These are phyloP conservation scores for Cardiospermum halicacabum DNA, from an alignment of 345 rosid genomes.

Conservation along the genomic window DNA sequence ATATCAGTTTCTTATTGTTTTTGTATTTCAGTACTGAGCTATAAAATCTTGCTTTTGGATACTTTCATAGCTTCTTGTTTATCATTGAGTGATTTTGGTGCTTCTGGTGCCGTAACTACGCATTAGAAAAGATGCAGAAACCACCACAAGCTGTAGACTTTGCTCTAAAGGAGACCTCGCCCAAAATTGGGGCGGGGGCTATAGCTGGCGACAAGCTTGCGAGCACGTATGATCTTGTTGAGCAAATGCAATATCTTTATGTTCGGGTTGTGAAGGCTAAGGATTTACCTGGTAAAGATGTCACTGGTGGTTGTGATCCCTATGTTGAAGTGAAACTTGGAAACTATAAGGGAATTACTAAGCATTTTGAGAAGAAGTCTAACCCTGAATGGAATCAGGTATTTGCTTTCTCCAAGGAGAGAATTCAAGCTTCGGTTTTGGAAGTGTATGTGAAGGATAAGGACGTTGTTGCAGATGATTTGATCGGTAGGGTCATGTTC, in stretches of 20 bases:
- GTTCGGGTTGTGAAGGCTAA: constrained; percentile 88
- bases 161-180: constrained; percentile 88
- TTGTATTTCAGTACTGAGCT: background rate
- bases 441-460: constrained; percentile 86
- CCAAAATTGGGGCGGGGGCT: constrained; percentile 82
- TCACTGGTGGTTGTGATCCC: constrained; percentile 83
- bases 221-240: constrained; percentile 91
- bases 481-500: constrained; percentile 65
- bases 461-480: constrained; percentile 69
- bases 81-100: background rate
- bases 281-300: constrained; percentile 78
- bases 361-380: constrained; percentile 87
- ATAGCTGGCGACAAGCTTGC: constrained; percentile 70
- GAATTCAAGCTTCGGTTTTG: constrained; percentile 77
- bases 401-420: constrained; percentile 93
- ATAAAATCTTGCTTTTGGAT: constrained; percentile 14
- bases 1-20: background rate
- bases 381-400: constrained; percentile 96
- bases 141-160: constrained; percentile 65
- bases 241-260: constrained; percentile 97
- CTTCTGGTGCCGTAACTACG: constrained; percentile 3
- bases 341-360: constrained; percentile 80
- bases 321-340: constrained; percentile 91
- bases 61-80: background rate
- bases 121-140: constrained; percentile 62